Evolutionary conservation across 2,329 filamentous ascomycete genomes (phyloP), one percentile per base, ranked within the genome.

Genomic region (Raffaelea deltoideospora): DNA sequence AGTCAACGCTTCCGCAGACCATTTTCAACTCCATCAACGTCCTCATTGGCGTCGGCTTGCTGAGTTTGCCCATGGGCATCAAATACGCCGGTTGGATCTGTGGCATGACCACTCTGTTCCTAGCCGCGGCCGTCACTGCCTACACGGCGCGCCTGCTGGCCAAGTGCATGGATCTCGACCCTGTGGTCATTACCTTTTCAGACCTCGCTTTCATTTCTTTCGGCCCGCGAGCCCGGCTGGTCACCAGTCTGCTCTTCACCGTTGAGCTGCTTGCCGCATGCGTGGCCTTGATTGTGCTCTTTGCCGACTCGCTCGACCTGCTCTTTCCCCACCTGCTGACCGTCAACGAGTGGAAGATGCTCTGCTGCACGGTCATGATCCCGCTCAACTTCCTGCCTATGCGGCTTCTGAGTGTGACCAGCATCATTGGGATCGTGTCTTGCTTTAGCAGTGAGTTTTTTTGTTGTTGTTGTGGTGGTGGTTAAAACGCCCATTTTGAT

Each of bases 1-100:
- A 92, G 60, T 93, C 85, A n/a, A 98, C 88, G 1, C 66, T 96
- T 14, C 86, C 86, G 0, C 88, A 96, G 60, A 96, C 88, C 7
- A 72, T 95, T 43, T 93, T 96, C 65, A 98, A 98, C 58, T 92
- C 85, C 3, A 88, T 88, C 53, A 94, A 94, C 44, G 84, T 92
- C 35, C 63, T 95, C 41, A 88, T 95, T 42, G 87, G 87, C 14
- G 79, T 98, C 22, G 88, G 88, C 1, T 62, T 98, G 22, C 67
- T 98, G 35, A 92, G 84, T 55, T 63, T 98, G 37, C 90, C 88
- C 6, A 69, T 96, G 51, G 88, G 83, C 6, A 65, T 96, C 49
- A 84, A 78, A 49, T 86, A 93, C 54, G 77, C 83, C 11, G 88
- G 86, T 34, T 94, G 87, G 87, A 57, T 94, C 29, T 72, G 85